phyloP scores from a whole-genome alignment of 2,329 filamentous ascomycete genomes.

The Simplicillium aogashimaense region DNA sequence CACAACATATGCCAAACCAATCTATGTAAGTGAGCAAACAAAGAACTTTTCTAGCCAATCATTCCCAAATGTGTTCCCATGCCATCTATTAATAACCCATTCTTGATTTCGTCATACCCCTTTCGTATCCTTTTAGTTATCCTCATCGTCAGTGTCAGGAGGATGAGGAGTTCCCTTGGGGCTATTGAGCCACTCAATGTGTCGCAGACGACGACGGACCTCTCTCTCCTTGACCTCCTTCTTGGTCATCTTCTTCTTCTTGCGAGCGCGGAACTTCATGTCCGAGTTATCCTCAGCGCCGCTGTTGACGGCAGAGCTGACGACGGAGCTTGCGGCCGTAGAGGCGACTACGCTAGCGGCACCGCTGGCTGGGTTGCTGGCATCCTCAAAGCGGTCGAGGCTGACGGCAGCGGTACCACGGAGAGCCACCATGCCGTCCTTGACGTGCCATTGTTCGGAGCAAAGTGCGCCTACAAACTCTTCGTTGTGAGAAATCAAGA shows the following conservation, averaged over 20 bases:
- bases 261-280: conserved; percentile 80
- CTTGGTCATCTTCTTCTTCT: conserved; percentile 99
- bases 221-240: conserved; percentile 93
- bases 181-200: conserved; percentile 76
- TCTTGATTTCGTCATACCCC: background rate
- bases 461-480: conserved; percentile 95
- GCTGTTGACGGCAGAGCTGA: conserved; percentile 60
- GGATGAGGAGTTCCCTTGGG: conserved; percentile 77
- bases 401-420: conserved; percentile 67
- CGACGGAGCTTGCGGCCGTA: conserved; percentile 25
- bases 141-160: conserved; percentile 69
- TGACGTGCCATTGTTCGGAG: conserved; percentile 93
- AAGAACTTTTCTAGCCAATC: no score
- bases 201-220: conserved; percentile 73
- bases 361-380: conserved; percentile 49
- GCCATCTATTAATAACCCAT: no score
- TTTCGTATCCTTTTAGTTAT: conserved; percentile 12
- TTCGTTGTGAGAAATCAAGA: conserved; percentile 99
- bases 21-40: no score
- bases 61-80: no score
- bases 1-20: no score
- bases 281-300: conserved; percentile 71
- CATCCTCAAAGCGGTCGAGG: conserved; percentile 82
- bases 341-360: conserved; percentile 49
- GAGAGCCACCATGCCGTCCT: conserved; percentile 76